phyloP scores from a whole-genome alignment of 1,284 basidiomycete species.

The Rhodotorula sp. region DNA sequence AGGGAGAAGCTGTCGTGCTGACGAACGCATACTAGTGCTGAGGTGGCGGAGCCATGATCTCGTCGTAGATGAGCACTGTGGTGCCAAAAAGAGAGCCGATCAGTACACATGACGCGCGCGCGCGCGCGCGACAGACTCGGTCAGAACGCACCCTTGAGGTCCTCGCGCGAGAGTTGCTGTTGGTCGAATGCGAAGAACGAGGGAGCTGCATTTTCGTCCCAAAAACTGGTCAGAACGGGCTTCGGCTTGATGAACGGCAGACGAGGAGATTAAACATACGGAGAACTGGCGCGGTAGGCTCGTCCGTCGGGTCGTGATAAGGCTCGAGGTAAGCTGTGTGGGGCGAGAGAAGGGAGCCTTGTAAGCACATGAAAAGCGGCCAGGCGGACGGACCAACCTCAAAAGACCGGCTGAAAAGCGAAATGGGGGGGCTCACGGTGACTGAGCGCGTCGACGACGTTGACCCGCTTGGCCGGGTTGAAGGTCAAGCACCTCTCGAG shows the following conservation, averaged over 20 bases:
- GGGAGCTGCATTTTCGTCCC: constrained; percentile 56
- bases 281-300: constrained; percentile 39
- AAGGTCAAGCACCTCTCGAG: constrained; percentile 62
- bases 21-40: constrained; percentile 6
- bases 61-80: constrained; percentile 53
- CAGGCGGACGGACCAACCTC: not conserved
- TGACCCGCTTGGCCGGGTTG: constrained; percentile 47
- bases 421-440: constrained; percentile 24
- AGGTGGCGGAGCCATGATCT: constrained; percentile 47
- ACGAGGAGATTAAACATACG: constrained; percentile 21
- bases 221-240: constrained; percentile 37
- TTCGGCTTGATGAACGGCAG: constrained; percentile 41
- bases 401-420: not conserved
- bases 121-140: no score
- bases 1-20: not conserved
- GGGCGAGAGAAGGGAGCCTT: not conserved
- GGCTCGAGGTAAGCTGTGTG: constrained; percentile 41
- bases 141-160: constrained; percentile 51
- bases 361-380: no score
- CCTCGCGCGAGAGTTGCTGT: constrained; percentile 54
- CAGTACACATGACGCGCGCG: constrained; percentile 31
- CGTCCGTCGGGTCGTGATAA: constrained; percentile 45
- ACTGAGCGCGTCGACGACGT: constrained; percentile 44
- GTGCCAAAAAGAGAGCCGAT: not conserved
- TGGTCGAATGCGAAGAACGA: constrained; percentile 81